These are phyloP conservation scores for Excoecaria agallocha DNA, from an alignment of 345 rosid genomes.

Conservation along the genomic window DNA sequence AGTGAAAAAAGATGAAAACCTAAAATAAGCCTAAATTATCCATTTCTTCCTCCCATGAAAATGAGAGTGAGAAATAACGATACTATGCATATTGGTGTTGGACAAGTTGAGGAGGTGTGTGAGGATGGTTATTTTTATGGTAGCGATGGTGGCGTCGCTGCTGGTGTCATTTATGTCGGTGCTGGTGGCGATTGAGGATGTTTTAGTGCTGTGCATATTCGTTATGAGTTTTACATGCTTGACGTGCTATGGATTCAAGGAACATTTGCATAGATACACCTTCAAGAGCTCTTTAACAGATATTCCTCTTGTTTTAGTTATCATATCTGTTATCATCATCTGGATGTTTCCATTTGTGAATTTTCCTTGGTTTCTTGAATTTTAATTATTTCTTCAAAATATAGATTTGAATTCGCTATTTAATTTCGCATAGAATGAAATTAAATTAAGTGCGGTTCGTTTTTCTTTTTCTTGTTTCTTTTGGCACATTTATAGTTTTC, in stretches of 20 bases:
- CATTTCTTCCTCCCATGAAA: no score
- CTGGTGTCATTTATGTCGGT: constrained; percentile 72
- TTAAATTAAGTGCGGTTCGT: not conserved
- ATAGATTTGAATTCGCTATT: not conserved
- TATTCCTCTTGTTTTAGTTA: no score
- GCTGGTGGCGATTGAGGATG: constrained; percentile 72
- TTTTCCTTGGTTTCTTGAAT: no score
- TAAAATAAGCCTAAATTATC: no score
- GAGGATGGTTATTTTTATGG: constrained; percentile 76
- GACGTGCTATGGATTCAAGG: constrained; percentile 56
- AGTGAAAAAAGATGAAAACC: no score
- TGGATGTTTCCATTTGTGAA: no score
- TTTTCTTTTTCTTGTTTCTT: not conserved
- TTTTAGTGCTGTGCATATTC: constrained; percentile 56
- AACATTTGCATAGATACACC: constrained; percentile 56
- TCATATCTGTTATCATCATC: no score
- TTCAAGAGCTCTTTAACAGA: constrained; percentile 77
- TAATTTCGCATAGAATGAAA: not conserved
- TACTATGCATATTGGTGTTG: constrained; percentile 45
- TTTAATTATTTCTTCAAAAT: not conserved
- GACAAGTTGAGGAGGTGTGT: constrained; percentile 66
- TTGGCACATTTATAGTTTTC: not conserved
- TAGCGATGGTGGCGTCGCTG: constrained; percentile 85
- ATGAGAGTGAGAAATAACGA: no score
- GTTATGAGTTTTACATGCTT: constrained; percentile 73